Evolutionary conservation across 257 asterid genomes (phyloP), one percentile per base, ranked within the genome.

Genomic region (Thymus mandschuricus): DNA sequence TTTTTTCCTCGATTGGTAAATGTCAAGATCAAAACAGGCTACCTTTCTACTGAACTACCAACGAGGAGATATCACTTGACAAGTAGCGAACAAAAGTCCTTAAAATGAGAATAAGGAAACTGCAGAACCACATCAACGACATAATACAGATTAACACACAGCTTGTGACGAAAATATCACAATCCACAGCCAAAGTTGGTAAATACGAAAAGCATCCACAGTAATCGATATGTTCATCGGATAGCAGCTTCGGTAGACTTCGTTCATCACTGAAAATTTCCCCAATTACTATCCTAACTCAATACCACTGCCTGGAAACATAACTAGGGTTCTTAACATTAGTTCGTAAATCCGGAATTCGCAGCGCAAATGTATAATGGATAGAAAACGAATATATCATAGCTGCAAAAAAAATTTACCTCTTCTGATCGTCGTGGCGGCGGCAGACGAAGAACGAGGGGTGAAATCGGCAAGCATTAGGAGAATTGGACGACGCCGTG

Each of bases 361-460:
- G 13, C 3, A 44, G 54, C 51, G 6, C 6, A 43, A 64, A 28
- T 28, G 10, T 66, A 35, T 3, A 66, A 60, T 40, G 15, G 8
- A 57, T 1, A 59, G 10, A 41, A 68, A n/a, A 30, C 35, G 60
- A 58, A 38, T 43, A 44, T 9, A 57, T 13, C 0, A 27, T 0
- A 57, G 9, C 0, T 43, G 15, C 9, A 27, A 21, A 30, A 60
- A 1, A 9, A 38, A 11, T 27, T 21, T 67, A 92, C 98, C 98
- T 87, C 79, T 83, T 87, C 88, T 90, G 98, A 84, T 91, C 96
- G 70, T 87, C 96, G 83, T 93, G 98, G 76, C 97, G 98, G 75
- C 98, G 98, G 80, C 97, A 88, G 27, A 93, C 97, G 83, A 87
- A 89, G 81, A 93, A 87, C 1, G 96, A 87, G 72, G 97, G 97